phyloP scores from a whole-genome alignment of 495 filamentous ascomycete species.

The Astrothelium macrocarpum region DNA sequence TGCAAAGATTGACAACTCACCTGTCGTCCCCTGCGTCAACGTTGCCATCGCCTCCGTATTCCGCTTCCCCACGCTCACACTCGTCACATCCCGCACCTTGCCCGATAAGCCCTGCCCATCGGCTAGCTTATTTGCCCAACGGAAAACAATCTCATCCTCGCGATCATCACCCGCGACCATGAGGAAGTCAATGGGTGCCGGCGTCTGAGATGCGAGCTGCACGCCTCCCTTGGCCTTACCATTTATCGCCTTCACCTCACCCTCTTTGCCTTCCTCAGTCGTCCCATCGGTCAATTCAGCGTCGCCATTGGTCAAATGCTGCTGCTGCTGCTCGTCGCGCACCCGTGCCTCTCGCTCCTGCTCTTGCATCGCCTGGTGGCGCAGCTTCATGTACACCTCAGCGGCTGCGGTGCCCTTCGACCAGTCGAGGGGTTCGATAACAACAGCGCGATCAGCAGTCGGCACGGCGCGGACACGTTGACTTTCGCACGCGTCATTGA shows the following conservation, averaged over 20 bases:
- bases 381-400: conserved; percentile 53
- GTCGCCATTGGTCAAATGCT: neutral
- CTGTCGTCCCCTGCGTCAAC: conserved; percentile 80
- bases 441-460: conserved; percentile 56
- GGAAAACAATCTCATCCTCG: conserved; percentile 86
- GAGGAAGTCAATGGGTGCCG: conserved; percentile 48
- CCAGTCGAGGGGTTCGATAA: conserved; percentile 71
- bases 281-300: neutral
- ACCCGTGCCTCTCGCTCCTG: neutral
- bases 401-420: conserved; percentile 75
- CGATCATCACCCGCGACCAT: conserved; percentile 81
- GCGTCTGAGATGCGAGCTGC: neutral
- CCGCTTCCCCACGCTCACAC: conserved; percentile 70
- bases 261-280: conserved; percentile 19
- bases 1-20: too few relatives aligned
- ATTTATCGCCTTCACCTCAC: neutral
- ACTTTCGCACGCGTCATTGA: conserved; percentile 80
- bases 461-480: conserved; percentile 77
- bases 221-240: neutral
- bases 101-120: conserved; percentile 34
- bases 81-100: conserved; percentile 55
- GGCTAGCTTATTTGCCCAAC: conserved; percentile 73
- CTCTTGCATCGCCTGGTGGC: conserved; percentile 30
- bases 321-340: neutral
- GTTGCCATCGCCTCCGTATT: conserved; percentile 83